Conservation (phyloP, 345 rosid species). For the Geranium rotundifolium region DNA sequence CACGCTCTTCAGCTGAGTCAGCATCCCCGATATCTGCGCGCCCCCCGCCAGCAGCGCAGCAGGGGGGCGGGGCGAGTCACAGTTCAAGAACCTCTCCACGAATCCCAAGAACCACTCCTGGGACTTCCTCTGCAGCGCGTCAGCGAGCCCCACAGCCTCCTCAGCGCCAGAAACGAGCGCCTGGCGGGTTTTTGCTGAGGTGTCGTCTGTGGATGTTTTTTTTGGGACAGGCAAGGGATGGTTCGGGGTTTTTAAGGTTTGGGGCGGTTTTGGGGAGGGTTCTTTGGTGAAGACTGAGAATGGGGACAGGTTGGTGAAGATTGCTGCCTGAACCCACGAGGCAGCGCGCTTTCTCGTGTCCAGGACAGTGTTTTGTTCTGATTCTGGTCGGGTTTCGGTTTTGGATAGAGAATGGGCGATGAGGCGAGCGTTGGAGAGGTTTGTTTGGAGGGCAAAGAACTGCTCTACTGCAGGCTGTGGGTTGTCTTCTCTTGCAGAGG, state of each 20-base stretch:
- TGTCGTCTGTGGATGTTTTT: constrained; percentile 1
- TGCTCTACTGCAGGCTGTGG: constrained; percentile 83
- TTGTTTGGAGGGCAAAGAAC: constrained; percentile 64
- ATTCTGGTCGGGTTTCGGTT: constrained; percentile 43
- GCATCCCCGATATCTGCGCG: constrained; percentile 81
- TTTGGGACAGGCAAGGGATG: constrained; percentile 52
- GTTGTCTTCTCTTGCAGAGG: constrained; percentile 74
- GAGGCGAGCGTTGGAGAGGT: constrained; percentile 39
- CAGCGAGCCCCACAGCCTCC: constrained; percentile 66
- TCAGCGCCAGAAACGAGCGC: constrained; percentile 31
- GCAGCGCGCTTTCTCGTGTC: constrained; percentile 63
- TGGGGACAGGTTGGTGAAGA: constrained; percentile 64
- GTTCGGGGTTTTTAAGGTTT: constrained; percentile 28
- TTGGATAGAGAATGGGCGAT: constrained; percentile 56
- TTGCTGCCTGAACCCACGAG: constrained; percentile 86
- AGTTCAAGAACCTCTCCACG: constrained; percentile 81
- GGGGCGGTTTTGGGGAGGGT: constrained; percentile 18
- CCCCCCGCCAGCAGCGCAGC: constrained; percentile 41
- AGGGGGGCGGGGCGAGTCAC: constrained; percentile 38
- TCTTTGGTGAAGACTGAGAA: constrained; percentile 62
- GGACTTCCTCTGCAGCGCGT: constrained; percentile 57
- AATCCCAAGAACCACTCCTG: constrained; percentile 90
- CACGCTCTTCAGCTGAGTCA: constrained; percentile 85
- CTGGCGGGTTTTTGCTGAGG: constrained; percentile 30
- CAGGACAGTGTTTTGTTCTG: constrained; percentile 42